phyloP scores from a whole-genome alignment of 2,329 filamentous ascomycete species.

The Cladosporium colombiae region DNA sequence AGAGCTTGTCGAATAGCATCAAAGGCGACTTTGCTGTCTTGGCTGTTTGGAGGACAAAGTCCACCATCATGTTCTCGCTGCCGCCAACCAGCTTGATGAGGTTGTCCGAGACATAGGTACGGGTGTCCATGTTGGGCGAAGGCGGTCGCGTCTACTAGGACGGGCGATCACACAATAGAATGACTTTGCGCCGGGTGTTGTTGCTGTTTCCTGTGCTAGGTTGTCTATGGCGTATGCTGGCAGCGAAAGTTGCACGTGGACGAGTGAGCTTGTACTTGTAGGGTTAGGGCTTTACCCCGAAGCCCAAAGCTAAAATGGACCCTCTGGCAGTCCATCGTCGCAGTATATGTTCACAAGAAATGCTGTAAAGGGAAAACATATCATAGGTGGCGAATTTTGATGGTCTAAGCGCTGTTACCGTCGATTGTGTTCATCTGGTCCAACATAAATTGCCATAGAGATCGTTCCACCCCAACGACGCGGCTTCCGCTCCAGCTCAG shows the following conservation, averaged over 20 bases:
- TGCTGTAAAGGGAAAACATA: not conserved
- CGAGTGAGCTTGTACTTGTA: not conserved
- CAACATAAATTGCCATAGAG: not conserved
- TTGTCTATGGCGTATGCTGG: not conserved
- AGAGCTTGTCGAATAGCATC: slow-evolving; percentile 53
- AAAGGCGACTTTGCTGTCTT: slow-evolving; percentile 50
- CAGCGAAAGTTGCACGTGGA: not conserved
- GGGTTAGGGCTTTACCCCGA: not conserved
- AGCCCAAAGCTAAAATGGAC: not conserved
- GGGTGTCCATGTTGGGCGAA: slow-evolving; percentile 36
- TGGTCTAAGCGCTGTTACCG: not conserved
- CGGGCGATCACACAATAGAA: not conserved
- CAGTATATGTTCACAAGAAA: not conserved
- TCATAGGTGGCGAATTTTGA: fast-evolving
- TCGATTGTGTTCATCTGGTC: not conserved
- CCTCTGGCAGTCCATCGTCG: not conserved
- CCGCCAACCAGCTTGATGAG: slow-evolving; percentile 56
- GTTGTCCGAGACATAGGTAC: slow-evolving; percentile 49
- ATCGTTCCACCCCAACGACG: not conserved
- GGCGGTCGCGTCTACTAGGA: not conserved
- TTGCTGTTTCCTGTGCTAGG: not conserved
- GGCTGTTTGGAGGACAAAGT: slow-evolving; percentile 59
- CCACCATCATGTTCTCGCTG: slow-evolving; percentile 57
- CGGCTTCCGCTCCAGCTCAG: not conserved
- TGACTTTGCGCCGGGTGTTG: not conserved